Percentiles rank a stretch among this genome's conserved stretches.
Conservation (phyloP, 352 stramenopile genomes). For the Stramenopiles sp. region DNA sequence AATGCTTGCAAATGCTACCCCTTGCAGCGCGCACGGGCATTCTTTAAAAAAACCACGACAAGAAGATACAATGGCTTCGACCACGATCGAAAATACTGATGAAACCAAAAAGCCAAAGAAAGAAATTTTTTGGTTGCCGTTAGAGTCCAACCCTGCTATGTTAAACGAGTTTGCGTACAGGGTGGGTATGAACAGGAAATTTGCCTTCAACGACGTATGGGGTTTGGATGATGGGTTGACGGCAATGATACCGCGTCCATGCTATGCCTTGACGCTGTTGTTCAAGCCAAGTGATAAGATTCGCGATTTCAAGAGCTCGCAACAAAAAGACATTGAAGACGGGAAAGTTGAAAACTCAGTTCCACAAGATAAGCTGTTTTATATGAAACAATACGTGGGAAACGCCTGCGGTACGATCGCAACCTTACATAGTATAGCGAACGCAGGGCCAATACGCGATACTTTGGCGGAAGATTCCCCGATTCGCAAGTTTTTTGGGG, state of each 20-base stretch:
- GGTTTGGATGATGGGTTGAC: slow-evolving; percentile 35
- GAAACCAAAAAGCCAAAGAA: too few relatives aligned
- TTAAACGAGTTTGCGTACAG: slow-evolving; percentile 30
- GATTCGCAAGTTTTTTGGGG: slow-evolving; percentile 12
- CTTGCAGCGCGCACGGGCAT: too few relatives aligned
- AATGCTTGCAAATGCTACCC: too few relatives aligned
- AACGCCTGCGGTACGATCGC: slow-evolving; percentile 37
- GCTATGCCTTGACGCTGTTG: slow-evolving; percentile 18
- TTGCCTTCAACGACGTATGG: slow-evolving; percentile 31
- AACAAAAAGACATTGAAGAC: slow-evolving; percentile 22
- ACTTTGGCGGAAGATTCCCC: slow-evolving; percentile 1
- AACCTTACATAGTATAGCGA: slow-evolving; percentile 33
- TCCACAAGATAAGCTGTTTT: too few relatives aligned
- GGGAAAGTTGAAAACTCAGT: slow-evolving; percentile 20
- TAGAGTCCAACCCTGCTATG: slow-evolving; percentile 34
- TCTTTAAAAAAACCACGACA: too few relatives aligned
- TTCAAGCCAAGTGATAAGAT: slow-evolving; percentile 22
- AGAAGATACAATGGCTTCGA: too few relatives aligned
- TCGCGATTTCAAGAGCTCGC: slow-evolving; percentile 10
- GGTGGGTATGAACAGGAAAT: slow-evolving; percentile 25
- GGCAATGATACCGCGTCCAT: slow-evolving; percentile 31
- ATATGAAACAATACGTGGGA: slow-evolving; percentile 26
- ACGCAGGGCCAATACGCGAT: too few relatives aligned
- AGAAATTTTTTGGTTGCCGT: slow-evolving; percentile 35
- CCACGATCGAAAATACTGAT: too few relatives aligned